These are phyloP conservation scores for Olyra latifolia DNA, from an alignment of 176 grass and related monocot species.

Conservation along the genomic window DNA sequence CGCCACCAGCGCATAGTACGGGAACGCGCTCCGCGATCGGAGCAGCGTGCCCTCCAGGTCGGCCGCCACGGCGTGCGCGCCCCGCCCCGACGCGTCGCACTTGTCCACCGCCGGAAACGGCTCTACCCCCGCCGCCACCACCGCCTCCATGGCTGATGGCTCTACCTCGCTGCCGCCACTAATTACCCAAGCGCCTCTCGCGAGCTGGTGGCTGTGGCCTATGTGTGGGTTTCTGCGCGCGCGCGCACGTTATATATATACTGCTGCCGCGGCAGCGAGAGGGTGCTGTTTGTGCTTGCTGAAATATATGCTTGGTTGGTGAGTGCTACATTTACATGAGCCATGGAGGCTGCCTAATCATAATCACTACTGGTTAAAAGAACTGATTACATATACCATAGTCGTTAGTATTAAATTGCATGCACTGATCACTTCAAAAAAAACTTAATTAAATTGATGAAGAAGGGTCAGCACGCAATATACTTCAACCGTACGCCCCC, in stretches of 20 bases:
- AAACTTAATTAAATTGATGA: too few relatives aligned
- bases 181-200: background rate
- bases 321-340: background rate
- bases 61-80: slow-evolving; percentile 57
- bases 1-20: slow-evolving; percentile 80
- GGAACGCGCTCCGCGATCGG: slow-evolving; percentile 59
- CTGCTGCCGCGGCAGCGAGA: background rate
- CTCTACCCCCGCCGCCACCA: slow-evolving; percentile 28
- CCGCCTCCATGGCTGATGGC: background rate
- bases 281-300: background rate
- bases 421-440: too few relatives aligned
- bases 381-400: too few relatives aligned
- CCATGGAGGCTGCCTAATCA: background rate
- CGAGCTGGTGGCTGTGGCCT: background rate
- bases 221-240: background rate
- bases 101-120: slow-evolving; percentile 68
- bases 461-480: too few relatives aligned
- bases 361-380: background rate
- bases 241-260: slow-evolving; percentile 31
- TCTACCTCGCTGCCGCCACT: background rate
- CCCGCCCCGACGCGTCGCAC: slow-evolving; percentile 56
- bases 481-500: too few relatives aligned
- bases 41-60: slow-evolving; percentile 76
- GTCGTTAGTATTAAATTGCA: too few relatives aligned
- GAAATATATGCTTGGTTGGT: slow-evolving; percentile 43